Conservation (phyloP, 495 filamentous ascomycete species). For the Podospora sp. region DNA sequence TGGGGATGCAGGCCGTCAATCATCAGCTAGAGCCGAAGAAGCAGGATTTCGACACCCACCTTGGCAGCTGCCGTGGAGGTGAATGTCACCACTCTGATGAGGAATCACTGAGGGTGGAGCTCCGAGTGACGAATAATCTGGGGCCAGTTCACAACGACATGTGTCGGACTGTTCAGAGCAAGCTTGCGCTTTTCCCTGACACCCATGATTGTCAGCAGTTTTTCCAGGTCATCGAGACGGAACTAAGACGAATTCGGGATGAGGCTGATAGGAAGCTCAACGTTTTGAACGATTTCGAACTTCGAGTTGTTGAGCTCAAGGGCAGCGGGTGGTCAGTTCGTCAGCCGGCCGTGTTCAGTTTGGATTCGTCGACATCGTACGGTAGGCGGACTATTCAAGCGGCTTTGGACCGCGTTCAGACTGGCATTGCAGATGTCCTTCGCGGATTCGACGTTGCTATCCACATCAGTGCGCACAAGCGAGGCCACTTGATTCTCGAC, state of each 20-base stretch:
- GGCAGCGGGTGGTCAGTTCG: conserved; percentile 43
- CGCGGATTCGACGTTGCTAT: conserved; percentile 46
- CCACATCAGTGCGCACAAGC: conserved; percentile 47
- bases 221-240: conserved; percentile 34
- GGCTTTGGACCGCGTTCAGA: conserved; percentile 48
- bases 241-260: conserved; percentile 33
- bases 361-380: conserved; percentile 37
- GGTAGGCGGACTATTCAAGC: conserved; percentile 44
- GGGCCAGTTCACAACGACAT: conserved; percentile 42
- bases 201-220: conserved; percentile 43
- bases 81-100: conserved; percentile 39
- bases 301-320: conserved; percentile 45
- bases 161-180: conserved; percentile 41
- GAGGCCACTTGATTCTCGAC: conserved; percentile 49
- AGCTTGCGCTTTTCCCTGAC: conserved; percentile 43
- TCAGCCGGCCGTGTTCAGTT: conserved; percentile 40
- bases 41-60: conserved; percentile 35
- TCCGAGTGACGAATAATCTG: conserved; percentile 47
- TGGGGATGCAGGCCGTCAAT: conserved; percentile 40
- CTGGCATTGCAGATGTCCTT: conserved; percentile 49
- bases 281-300: conserved; percentile 45
- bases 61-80: conserved; percentile 28
- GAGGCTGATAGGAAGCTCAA: conserved; percentile 39
- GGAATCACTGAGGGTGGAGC: conserved; percentile 41
- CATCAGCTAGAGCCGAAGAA: conserved; percentile 39